phyloP scores from a whole-genome alignment of 176 grass and related monocot species.

The Juncus effusus region DNA sequence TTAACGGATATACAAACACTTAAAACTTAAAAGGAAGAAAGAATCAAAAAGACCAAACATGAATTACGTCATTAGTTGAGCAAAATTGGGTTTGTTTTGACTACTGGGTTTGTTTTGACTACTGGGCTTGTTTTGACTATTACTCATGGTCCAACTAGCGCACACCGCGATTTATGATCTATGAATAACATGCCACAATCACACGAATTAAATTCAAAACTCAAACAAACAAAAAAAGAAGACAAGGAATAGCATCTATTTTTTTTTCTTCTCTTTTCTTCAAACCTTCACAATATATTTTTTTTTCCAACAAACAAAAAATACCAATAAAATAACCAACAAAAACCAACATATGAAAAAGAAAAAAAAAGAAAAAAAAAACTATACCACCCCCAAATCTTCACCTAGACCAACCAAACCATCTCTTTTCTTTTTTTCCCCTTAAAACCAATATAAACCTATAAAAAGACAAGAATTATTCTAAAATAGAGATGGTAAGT shows the following conservation, averaged over 20 bases:
- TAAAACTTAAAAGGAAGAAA: too few relatives aligned
- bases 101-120: too few relatives aligned
- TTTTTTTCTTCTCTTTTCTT: conserved; percentile 12
- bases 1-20: too few relatives aligned
- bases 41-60: too few relatives aligned
- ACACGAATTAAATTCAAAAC: too few relatives aligned
- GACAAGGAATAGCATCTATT: conserved; percentile 14
- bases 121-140: too few relatives aligned
- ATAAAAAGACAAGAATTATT: conserved; percentile 25
- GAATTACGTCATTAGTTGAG: too few relatives aligned
- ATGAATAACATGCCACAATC: too few relatives aligned
- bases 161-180: too few relatives aligned
- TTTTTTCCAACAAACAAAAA: conserved; percentile 11
- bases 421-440: conserved; percentile 16
- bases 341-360: not conserved
- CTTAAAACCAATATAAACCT: conserved; percentile 10
- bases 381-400: conserved; percentile 22
- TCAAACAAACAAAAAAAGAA: too few relatives aligned
- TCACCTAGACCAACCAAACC: conserved; percentile 16
- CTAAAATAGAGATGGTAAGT: conserved; percentile 22
- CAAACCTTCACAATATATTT: conserved; percentile 2
- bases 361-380: not conserved
- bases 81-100: too few relatives aligned
- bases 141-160: too few relatives aligned
- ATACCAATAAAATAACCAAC: conserved; percentile 19